Percentiles rank a stretch among this genome's conserved stretches.
These are phyloP conservation scores for Apiospora aurea DNA, from an alignment of 2,329 filamentous ascomycete species.

Conservation along the genomic window DNA sequence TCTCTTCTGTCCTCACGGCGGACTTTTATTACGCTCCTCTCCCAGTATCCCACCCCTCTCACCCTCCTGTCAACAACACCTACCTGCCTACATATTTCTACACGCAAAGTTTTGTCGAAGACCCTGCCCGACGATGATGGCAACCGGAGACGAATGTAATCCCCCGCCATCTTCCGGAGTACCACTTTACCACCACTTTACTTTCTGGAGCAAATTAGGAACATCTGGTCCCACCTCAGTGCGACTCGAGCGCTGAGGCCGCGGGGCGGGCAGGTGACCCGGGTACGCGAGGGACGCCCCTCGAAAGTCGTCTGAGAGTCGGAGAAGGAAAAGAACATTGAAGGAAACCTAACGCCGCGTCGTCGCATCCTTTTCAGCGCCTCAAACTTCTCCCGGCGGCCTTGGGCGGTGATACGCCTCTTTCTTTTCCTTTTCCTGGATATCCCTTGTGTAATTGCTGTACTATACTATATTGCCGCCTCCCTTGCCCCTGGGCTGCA, in stretches of 20 bases:
- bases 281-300: conserved; percentile 8
- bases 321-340: neutral
- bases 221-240: conserved; percentile 14
- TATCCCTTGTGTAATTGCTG: neutral
- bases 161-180: neutral
- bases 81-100: neutral
- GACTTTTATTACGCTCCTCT: neutral
- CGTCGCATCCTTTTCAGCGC: conserved; percentile 2
- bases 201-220: conserved; percentile 6
- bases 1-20: neutral
- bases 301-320: neutral
- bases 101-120: neutral
- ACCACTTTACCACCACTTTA: conserved; percentile 11
- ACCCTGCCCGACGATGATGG: neutral
- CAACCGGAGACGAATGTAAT: neutral
- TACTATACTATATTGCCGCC: conserved; percentile 17
- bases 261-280: conserved; percentile 10
- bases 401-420: neutral
- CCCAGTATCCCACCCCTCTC: neutral
- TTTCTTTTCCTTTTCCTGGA: neutral
- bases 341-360: conserved; percentile 9
- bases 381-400: neutral
- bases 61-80: neutral
- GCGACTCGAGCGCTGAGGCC: conserved; percentile 12
- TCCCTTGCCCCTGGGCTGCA: conserved; percentile 1